Evolutionary conservation across 495 filamentous ascomycete genomes (phyloP).

Genomic region (Rusavskia elegans): DNA sequence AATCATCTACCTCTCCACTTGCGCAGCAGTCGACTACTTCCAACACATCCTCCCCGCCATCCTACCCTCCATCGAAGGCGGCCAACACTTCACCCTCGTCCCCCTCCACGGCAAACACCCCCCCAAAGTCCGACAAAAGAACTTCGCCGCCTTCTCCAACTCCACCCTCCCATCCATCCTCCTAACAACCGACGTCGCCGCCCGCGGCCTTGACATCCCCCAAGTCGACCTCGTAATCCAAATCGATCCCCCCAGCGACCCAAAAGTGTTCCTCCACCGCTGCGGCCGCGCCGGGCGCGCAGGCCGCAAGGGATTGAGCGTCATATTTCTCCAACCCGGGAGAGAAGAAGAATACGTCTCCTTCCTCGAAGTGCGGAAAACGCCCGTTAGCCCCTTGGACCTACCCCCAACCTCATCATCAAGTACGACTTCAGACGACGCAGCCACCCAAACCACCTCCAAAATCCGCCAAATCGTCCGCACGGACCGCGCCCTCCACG

Average conservation of each 20-base stretch:
- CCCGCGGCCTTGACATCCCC: conserved; percentile 84
- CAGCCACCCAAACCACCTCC: too few relatives aligned
- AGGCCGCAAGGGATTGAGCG: conserved; percentile 67
- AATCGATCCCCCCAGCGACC: conserved; percentile 79
- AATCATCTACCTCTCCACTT: conserved; percentile 92
- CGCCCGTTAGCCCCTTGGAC: conserved; percentile 53
- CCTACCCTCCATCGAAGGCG: conserved; percentile 31
- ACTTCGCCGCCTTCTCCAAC: conserved; percentile 63
- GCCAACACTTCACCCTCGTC: conserved; percentile 44
- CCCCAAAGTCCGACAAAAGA: conserved; percentile 62
- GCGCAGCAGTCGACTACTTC: conserved; percentile 90
- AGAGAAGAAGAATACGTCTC: conserved; percentile 77
- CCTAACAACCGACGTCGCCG: conserved; percentile 73
- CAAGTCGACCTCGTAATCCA: conserved; percentile 89
- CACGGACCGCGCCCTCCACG: conserved; percentile 66
- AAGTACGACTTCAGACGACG: conserved; percentile 28
- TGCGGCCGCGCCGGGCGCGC: conserved; percentile 87
- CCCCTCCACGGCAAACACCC: conserved; percentile 84
- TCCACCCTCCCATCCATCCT: conserved; percentile 53
- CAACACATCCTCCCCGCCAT: conserved; percentile 54
- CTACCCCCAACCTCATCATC: conserved; percentile 32
- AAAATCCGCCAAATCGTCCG: conserved; percentile 43
- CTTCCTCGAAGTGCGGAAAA: conserved; percentile 79
- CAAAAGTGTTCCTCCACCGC: conserved; percentile 89
- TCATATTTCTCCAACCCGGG: conserved; percentile 69